Percentiles rank a stretch among this genome's conserved stretches.
Conservation (phyloP, 495 filamentous ascomycete genomes). For the Daldinia grandis region DNA sequence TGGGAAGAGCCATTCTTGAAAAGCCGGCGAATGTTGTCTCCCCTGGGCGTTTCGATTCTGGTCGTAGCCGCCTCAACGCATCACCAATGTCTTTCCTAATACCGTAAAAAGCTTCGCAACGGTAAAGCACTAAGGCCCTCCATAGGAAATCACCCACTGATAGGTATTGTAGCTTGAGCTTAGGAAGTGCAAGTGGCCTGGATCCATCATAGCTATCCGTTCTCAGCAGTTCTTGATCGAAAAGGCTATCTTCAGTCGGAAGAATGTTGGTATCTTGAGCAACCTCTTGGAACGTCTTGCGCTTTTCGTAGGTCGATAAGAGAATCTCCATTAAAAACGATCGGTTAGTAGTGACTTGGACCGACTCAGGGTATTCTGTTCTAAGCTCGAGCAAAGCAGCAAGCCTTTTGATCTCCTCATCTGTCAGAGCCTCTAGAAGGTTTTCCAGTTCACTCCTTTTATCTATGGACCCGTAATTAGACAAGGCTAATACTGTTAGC, state of each 20-base stretch:
- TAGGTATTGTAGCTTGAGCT: slow-evolving; percentile 94
- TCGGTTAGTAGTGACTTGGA: slow-evolving; percentile 68
- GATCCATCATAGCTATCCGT: slow-evolving; percentile 92
- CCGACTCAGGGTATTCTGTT: slow-evolving; percentile 77
- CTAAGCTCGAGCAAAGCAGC: slow-evolving; percentile 78
- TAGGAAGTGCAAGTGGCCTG: slow-evolving; percentile 88
- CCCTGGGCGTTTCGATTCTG: slow-evolving; percentile 67
- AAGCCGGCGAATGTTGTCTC: slow-evolving; percentile 81
- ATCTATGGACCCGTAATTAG: slow-evolving; percentile 90
- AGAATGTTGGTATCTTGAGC: slow-evolving; percentile 74
- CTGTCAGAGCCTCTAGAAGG: slow-evolving; percentile 75
- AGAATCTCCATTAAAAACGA: slow-evolving; percentile 79
- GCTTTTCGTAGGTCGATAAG: slow-evolving; percentile 78
- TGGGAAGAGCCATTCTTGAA: slow-evolving; percentile 90
- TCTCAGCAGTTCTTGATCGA: slow-evolving; percentile 81
- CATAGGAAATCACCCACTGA: slow-evolving; percentile 95
- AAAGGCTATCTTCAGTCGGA: slow-evolving; percentile 86
- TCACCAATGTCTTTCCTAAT: slow-evolving; percentile 91
- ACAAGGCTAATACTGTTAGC: slow-evolving; percentile 86
- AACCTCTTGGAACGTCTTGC: slow-evolving; percentile 83
- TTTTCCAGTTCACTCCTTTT: slow-evolving; percentile 79
- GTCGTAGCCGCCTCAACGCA: slow-evolving; percentile 78
- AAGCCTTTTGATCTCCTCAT: slow-evolving; percentile 75
- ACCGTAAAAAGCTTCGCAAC: slow-evolving; percentile 92
- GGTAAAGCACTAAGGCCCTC: slow-evolving; percentile 87